Percentiles rank a stretch among this genome's conserved stretches.
phyloP scores from a whole-genome alignment of 2,329 filamentous ascomycete genomes.

The Endoconidiophora polonica region DNA sequence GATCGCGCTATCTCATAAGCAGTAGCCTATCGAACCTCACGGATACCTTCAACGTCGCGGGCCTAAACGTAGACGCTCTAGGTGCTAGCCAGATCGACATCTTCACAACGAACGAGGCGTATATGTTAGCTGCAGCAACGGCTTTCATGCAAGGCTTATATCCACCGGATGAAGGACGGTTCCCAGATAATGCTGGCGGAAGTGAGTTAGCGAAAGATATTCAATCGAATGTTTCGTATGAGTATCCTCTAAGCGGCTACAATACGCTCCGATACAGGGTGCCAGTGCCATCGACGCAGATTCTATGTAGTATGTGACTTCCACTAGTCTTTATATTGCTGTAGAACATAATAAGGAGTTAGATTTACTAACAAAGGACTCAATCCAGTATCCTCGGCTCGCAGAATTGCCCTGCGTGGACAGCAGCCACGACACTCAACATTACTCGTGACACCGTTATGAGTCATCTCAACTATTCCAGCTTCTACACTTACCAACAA shows the following conservation, averaged over 20 bases:
- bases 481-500: conserved; percentile 25
- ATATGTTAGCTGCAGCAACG: conserved; percentile 48
- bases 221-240: conserved; percentile 23
- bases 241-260: conserved; percentile 63
- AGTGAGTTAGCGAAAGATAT: conserved; percentile 14
- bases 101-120: conserved; percentile 25
- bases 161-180: conserved; percentile 40
- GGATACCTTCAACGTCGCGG: conserved; percentile 23
- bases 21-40: conserved; percentile 6
- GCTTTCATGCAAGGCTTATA: conserved; percentile 78
- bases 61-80: conserved; percentile 27
- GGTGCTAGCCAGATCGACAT: conserved; percentile 31
- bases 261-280: conserved; percentile 53
- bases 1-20: conserved; percentile 29
- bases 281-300: conserved; percentile 28
- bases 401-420: conserved; percentile 24
- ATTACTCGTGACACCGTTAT: conserved; percentile 17
- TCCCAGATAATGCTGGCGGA: conserved; percentile 23
- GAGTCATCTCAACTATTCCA: conserved; percentile 17
- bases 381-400: background rate
- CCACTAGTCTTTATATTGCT: no score
- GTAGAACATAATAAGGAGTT: no score
- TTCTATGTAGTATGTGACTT: conserved; percentile 27
- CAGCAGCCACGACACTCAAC: conserved; percentile 18
- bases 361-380: background rate